Evolutionary conservation across 345 rosid species (phyloP).

Genomic region (Citrus unshiu): DNA sequence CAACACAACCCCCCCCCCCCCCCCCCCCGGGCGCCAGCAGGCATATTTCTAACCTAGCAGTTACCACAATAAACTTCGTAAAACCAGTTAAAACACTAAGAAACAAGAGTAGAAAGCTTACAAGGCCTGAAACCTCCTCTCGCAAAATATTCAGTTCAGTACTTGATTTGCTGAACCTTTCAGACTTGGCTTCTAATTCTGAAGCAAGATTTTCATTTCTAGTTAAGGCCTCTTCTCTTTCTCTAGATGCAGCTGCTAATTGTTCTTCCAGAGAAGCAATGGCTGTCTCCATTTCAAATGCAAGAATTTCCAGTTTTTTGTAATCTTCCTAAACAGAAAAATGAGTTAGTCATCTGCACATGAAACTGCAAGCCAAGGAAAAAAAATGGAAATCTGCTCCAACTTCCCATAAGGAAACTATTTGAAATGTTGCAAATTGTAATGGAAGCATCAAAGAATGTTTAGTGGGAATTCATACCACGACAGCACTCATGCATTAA

Average conservation of each 20-base stretch:
- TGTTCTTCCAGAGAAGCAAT: constrained; percentile 82
- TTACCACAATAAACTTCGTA: neutral
- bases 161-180: constrained; percentile 42
- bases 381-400: neutral
- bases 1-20: fast-evolving
- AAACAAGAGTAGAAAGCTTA: constrained; percentile 26
- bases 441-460: neutral
- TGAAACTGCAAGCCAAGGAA: neutral
- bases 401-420: neutral
- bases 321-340: constrained; percentile 62
- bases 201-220: constrained; percentile 47
- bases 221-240: constrained; percentile 48
- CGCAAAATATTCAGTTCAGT: constrained; percentile 47
- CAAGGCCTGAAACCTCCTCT: constrained; percentile 53
- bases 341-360: neutral
- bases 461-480: neutral
- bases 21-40: neutral
- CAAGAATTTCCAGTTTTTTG: constrained; percentile 69
- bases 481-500: neutral
- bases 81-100: neutral
- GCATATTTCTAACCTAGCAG: neutral
- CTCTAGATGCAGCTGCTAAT: constrained; percentile 48
- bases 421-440: neutral
- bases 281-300: constrained; percentile 90
- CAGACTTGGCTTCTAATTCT: constrained; percentile 49